Evolutionary conservation across 1,284 basidiomycete genomes (phyloP), one percentile per base, ranked within the genome.

Genomic region (Ganoderma lingzhi): DNA sequence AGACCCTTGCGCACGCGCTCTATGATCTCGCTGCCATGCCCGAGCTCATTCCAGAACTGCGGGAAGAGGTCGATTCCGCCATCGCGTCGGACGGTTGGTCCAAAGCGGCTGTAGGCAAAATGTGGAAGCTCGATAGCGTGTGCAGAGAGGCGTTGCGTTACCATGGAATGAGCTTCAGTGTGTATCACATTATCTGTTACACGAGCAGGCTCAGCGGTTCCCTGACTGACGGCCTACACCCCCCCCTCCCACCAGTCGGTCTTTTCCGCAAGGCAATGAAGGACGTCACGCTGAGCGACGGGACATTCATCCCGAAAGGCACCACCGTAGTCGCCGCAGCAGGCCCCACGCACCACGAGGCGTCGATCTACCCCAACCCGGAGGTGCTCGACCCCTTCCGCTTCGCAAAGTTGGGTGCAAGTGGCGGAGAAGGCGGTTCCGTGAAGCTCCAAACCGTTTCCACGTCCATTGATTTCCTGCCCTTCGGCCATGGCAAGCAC

Each of bases 101-200:
- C 0, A 86, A 86, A 71, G 73, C 73, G 0, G 77, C 82, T 0
- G 75, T 88, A 61, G 75, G 73, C 9, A 85, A 84, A 64, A 82
- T 88, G 82, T 75, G 78, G 67, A 85, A 85, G 66, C 71, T 88
- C 30, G 87, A 88, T 70, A 88, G 86, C 70, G 86, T 88, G 73
- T 71, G 88, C 66, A 82, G 84, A 59, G 87, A 88, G 74, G 81
- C 82, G 1, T 81, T 82, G 68, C 79, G 86, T 10, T 69, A 81
- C 53, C 80, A 80, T 45, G 81, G 79, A 0, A 72, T 80, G 19
- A 72, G 62, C 55, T 32, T 55, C 32, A 62, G 76, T 79, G 56
- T 44, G 75, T 70, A 30, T 19, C 69, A 30, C 8, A 5, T 35
- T 10, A n/a, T 6, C 12, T 14, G 23, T 51, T 8, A 9, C 23